Evolutionary conservation across 1,284 basidiomycete species (phyloP), one percentile per base, ranked within the genome.

Genomic region (Coniophora puteana): DNA sequence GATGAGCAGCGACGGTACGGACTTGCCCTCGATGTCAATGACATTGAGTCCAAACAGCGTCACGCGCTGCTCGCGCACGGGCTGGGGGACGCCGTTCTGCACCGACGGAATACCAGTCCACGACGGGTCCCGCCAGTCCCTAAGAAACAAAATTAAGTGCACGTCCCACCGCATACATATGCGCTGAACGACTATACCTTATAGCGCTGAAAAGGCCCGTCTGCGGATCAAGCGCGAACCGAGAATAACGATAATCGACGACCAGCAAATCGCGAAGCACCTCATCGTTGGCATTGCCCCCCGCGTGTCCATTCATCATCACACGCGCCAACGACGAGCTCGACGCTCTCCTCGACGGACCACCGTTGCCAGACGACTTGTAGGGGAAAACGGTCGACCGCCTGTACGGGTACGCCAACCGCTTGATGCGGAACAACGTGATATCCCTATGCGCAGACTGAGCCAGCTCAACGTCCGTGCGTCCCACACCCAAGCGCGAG

Each of bases 1-100:
- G 29, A 98, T 69, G 10, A 99, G 72, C 2, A 99, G 74, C 18
- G 80, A 73, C n/a, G 82, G 50, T 1, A 86, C 80, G 0, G 89
- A 85, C 64, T 96, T 97, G 12, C 81, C 89, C 53, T 89, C 83
- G 38, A 99, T 90, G 53, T 99, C 91, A 48, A 99, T 90, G 38
- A 86, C 70, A 58, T 99, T 99, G 22, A 69, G 66, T 4, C 91
- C 93, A 63, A 98, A 99, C 20, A 99, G 57, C 1, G 71, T 71
- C 16, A 70, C 58, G 20, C 94, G 76, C 51, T 95, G 90, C 25
- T 72, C 61, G 39, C 82, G 73, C 1, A 74, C 71, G 30, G 57
- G 47, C 45, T 71, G 65, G 17, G 67, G 61, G 4, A 95, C 59
- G 3, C 92, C 93, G 33, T 63, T 61, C 43, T 83, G 79, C 5